Conservation (phyloP, 192 early-diverging fungal genomes). For the Coemansia pectinata region DNA sequence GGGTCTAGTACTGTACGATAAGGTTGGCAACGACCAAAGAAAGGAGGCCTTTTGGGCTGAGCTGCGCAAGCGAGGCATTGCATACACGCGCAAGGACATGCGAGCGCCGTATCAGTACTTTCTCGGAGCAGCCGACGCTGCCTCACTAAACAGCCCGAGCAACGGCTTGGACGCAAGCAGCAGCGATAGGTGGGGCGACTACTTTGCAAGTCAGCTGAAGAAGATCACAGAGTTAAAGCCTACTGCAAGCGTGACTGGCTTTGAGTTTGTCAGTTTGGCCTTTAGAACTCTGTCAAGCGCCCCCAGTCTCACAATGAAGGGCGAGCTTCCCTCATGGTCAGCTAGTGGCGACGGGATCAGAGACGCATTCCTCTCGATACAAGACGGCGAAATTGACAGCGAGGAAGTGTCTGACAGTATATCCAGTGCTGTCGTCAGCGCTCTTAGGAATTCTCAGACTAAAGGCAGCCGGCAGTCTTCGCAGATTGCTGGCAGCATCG, state of each 20-base stretch:
- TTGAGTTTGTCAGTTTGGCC: not conserved
- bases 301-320: not conserved
- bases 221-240: not conserved
- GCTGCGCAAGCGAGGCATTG: constrained; percentile 23
- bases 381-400: not conserved
- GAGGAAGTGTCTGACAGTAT: not conserved
- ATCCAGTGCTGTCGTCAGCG: not conserved
- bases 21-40: not conserved
- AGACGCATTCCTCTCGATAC: constrained; percentile 1
- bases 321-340: constrained; percentile 21
- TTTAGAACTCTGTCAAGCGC: not conserved
- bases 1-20: constrained; percentile 12
- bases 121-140: not conserved
- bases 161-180: not conserved
- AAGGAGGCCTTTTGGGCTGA: constrained; percentile 24
- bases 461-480: not conserved
- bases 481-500: not conserved
- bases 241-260: not conserved
- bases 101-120: constrained; percentile 8
- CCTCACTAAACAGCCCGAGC: not conserved
- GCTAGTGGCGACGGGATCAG: constrained; percentile 5
- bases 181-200: not conserved
- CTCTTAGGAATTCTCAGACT: not conserved
- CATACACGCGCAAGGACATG: constrained; percentile 35
- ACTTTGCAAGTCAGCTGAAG: not conserved